Evolutionary conservation across 345 rosid species (phyloP).

Genomic region (Cochlearia excelsa): DNA sequence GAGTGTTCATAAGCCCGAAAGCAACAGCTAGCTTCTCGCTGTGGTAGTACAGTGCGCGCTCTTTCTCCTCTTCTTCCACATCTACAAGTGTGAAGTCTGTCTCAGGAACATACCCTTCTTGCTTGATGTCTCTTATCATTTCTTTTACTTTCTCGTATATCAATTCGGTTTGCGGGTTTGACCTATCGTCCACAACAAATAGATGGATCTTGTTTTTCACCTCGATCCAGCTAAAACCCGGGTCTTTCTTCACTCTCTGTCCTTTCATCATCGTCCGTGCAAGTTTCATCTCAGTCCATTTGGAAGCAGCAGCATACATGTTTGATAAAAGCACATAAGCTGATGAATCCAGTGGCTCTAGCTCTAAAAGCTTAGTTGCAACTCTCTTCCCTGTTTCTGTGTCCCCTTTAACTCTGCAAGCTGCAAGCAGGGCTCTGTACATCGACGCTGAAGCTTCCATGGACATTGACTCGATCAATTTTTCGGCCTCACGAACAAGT

Average conservation of each 20-base stretch:
- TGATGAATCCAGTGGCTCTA: constrained; percentile 54
- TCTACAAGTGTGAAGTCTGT: constrained; percentile 47
- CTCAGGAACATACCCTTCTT: constrained; percentile 53
- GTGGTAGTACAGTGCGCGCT: constrained; percentile 40
- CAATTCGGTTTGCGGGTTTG: constrained; percentile 41
- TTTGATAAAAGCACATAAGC: constrained; percentile 57
- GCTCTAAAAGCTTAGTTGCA: constrained; percentile 44
- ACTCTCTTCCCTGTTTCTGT: constrained; percentile 48
- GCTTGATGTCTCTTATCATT: constrained; percentile 45
- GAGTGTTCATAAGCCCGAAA: constrained; percentile 45
- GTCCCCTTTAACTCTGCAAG: constrained; percentile 53
- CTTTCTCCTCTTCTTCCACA: constrained; percentile 59
- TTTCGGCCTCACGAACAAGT: constrained; percentile 48
- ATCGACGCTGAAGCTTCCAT: constrained; percentile 56
- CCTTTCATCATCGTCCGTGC: constrained; percentile 47
- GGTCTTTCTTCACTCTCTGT: constrained; percentile 53
- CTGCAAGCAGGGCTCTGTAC: constrained; percentile 55
- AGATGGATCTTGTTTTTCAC: constrained; percentile 46
- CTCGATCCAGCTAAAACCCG: constrained; percentile 66
- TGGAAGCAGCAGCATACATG: constrained; percentile 50
- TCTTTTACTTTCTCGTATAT: constrained; percentile 42
- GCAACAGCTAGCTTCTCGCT: constrained; percentile 54
- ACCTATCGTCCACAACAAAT: constrained; percentile 52
- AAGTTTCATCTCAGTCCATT: constrained; percentile 45
- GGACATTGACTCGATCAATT: constrained; percentile 49